Conservation (phyloP, 352 stramenopile species). For the Globisporangium splendens region DNA sequence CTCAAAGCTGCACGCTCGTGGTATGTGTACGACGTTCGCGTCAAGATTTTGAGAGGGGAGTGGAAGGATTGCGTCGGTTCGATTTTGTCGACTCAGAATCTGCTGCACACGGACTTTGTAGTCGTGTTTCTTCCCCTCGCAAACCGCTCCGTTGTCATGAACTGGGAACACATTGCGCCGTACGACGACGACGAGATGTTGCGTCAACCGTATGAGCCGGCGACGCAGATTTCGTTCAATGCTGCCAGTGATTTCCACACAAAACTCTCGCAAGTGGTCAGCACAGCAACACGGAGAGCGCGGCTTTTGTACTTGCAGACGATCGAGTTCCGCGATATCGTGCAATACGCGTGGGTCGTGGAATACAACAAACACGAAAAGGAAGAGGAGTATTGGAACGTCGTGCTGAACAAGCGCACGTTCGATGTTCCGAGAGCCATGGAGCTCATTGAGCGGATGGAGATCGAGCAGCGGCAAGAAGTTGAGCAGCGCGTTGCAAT, state of each 20-base stretch:
- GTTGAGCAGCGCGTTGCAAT: slow-evolving; percentile 53
- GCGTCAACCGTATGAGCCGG: slow-evolving; percentile 37
- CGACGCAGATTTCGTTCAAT: slow-evolving; percentile 23
- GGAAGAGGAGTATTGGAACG: slow-evolving; percentile 69
- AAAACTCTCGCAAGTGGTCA: slow-evolving; percentile 31
- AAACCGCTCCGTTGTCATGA: slow-evolving; percentile 52
- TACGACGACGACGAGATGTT: slow-evolving; percentile 42
- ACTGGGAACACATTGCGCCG: slow-evolving; percentile 47
- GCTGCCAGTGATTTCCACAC: slow-evolving; percentile 33
- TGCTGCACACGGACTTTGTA: slow-evolving; percentile 54
- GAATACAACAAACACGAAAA: slow-evolving; percentile 55
- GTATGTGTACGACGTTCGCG: slow-evolving; percentile 45
- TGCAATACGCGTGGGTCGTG: slow-evolving; percentile 63
- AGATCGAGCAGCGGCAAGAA: slow-evolving; percentile 40
- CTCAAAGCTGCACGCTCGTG: slow-evolving; percentile 40
- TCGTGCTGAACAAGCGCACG: slow-evolving; percentile 64
- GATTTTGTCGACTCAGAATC: slow-evolving; percentile 63
- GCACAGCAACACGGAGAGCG: slow-evolving; percentile 28
- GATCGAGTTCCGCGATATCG: slow-evolving; percentile 65
- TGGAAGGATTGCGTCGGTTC: slow-evolving; percentile 43
- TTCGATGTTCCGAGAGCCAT: slow-evolving; percentile 48
- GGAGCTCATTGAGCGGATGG: slow-evolving; percentile 57
- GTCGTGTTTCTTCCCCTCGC: slow-evolving; percentile 55
- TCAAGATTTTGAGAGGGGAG: slow-evolving; percentile 44
- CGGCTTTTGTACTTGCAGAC: slow-evolving; percentile 60